Evolutionary conservation across 257 asterid genomes (phyloP), one percentile per base, ranked within the genome.

Genomic region (Avicennia marina): DNA sequence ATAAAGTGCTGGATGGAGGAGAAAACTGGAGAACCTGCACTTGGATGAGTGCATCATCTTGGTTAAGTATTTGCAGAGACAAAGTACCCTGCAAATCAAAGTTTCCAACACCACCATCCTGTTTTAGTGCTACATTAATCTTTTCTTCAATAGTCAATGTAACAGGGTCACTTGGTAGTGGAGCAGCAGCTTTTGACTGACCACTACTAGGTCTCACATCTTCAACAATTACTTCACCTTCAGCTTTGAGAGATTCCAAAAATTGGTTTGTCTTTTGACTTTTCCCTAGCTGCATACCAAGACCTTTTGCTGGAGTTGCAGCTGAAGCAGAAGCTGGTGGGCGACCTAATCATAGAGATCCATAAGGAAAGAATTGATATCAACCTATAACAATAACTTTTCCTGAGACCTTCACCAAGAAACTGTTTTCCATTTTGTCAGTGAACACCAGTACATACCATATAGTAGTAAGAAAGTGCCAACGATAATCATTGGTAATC

Each of bases 281-380:
- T 78, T 89, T 89, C 12, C 97, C 97, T 53, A 89, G 83, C 79
- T 89, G 68, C 94, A 89, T 86, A 57, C 95, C 97, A 69, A 73
- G 83, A 56, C 91, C 94, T 72, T 89, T 89, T 25, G 86, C 81
- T 64, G 97, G 95, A 71, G 89, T 95, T 39, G 83, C 50, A 75
- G 89, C 97, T 31, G 84, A 58, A 74, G 90, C 86, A 70, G 96
- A 50, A 60, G 94, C 65, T 60, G 94, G 38, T 43, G 83, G 81
- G 48, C 87, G 95, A 59, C 95, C 95, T 85, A 74, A 27, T 41
- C 56, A 67, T 15, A 60, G 41, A 61, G 54, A 65, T n/a, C n/a
- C n/a, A n/a, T n/a, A n/a, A n/a, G n/a, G n/a, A n/a, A n/a, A n/a
- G n/a, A n/a, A n/a, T n/a, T n/a, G n/a, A n/a, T n/a, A n/a, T n/a